These are phyloP conservation scores for Leccinum pachyderme DNA, from an alignment of 1,284 basidiomycete species.

Conservation along the genomic window DNA sequence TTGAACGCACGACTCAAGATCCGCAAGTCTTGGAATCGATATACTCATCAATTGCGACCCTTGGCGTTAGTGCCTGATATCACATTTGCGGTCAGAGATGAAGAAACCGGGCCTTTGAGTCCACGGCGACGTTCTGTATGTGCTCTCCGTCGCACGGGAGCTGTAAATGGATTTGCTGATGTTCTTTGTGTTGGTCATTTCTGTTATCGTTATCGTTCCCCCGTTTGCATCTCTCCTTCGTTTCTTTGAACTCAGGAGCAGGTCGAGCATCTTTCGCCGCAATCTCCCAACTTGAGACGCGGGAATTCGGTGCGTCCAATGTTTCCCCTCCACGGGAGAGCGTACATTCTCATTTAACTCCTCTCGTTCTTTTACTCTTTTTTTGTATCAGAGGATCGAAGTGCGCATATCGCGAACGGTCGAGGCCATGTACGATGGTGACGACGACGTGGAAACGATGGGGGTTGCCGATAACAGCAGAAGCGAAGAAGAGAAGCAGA, in stretches of 20 bases:
- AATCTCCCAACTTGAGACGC: not conserved
- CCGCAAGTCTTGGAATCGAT: not conserved
- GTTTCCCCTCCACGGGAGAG: not conserved
- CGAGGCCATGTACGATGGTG: not conserved
- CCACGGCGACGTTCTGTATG: constrained; percentile 6
- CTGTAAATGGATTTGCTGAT: not conserved
- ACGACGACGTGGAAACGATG: not conserved
- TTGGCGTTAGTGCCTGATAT: constrained; percentile 1
- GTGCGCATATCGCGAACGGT: not conserved
- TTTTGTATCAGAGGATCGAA: not conserved
- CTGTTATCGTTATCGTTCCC: not conserved
- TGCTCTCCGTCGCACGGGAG: not conserved
- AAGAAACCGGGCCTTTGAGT: not conserved
- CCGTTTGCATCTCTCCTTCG: not conserved
- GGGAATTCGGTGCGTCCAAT: constrained; percentile 12
- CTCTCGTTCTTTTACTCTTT: not conserved
- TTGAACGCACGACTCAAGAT: constrained; percentile 20
- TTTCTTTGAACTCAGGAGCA: not conserved
- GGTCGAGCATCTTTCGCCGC: not conserved
- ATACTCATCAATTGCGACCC: not conserved
- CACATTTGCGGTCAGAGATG: not conserved
- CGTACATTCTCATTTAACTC: not conserved
- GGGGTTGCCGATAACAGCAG: not conserved
- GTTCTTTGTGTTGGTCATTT: not conserved
- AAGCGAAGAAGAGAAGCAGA: not conserved